Base-by-base conservation (phyloP, 2,329 filamentous ascomycete species). In the Aspergillus awamori region DNA sequence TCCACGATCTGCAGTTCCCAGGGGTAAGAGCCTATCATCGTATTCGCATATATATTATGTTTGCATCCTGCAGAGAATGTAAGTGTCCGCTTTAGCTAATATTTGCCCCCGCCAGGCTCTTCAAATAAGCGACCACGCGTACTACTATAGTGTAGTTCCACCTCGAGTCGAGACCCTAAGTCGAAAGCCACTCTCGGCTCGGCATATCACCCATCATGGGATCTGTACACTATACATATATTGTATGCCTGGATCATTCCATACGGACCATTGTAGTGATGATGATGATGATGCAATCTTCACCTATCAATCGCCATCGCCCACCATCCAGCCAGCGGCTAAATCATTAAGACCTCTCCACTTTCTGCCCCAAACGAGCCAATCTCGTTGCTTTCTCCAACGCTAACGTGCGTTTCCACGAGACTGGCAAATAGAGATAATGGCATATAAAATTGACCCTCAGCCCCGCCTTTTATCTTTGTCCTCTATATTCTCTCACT, bases 1-100 rank as follows among this genome's bases (percentile, higher is more conserved):
- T 47, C 53, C 39, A 56, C 20, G 53, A 56, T 56, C 53, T 45
- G 7, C 53, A 56, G 15, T 26, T 8, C 8, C n/a, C 47, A 51
- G 47, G 47, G 47, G 26, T 5, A 30, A 1, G 3, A 11, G 8
- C 24, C 26, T 45, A 45, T 45, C 41, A 24, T 13, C 4, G 3
- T 7, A 13, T 22, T 11, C 11, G 33, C 5, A 13, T 11, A 45
- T 22, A 45, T 45, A 22, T 6, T 24, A 5, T 5, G 20, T 1
- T 45, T 45, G 6, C 10, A 22, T 22, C 22, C 20, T 24, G 41
- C 20, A 45, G 20, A 2, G 10, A 15, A 13, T 20, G 3, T 10
- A 10, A 24, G 24, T 45, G 20, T 10, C 2, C 10, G 5, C 13
- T 4, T 20, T 45, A 45, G 20, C 41, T 45, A 4, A 10, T 20